phyloP scores from a whole-genome alignment of 1,284 basidiomycete species.

The Ustilago crameri region DNA sequence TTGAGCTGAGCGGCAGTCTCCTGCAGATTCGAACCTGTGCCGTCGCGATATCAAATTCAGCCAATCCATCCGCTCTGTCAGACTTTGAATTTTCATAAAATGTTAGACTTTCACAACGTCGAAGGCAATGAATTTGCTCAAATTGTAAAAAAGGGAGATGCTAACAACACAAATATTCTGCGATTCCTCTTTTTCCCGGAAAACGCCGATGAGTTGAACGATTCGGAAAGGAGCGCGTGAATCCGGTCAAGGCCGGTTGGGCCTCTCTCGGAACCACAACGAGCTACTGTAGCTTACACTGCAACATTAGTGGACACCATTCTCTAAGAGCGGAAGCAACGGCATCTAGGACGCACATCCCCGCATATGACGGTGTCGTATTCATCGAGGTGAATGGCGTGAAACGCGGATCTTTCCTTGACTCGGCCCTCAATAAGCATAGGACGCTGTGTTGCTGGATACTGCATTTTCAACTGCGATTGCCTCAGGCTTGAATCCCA shows the following conservation, averaged over 20 bases:
- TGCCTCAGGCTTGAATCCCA: not conserved
- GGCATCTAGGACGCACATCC: no score
- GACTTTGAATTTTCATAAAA: no score
- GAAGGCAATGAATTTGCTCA: no score
- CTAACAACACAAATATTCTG: not conserved
- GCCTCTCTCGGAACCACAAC: not conserved
- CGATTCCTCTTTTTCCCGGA: constrained; percentile 14
- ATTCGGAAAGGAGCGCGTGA: constrained; percentile 39
- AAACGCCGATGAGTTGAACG: constrained; percentile 17
- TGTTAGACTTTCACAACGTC: no score
- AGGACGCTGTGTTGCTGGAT: not conserved
- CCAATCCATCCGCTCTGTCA: constrained; percentile 1
- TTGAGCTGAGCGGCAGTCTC: not conserved
- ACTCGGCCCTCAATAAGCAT: not conserved
- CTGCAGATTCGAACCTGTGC: no score
- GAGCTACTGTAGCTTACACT: constrained; percentile 1
- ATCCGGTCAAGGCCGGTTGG: constrained; percentile 31
- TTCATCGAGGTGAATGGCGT: not conserved
- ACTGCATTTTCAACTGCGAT: not conserved
- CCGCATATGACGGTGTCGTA: no score
- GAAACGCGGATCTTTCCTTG: constrained; percentile 26
- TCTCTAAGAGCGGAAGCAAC: no score
- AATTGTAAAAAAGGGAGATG: no score
- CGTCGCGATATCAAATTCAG: no score
- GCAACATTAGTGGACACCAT: no score